These are phyloP conservation scores for Magnaporthiopsis incrustans DNA, from an alignment of 2,329 filamentous ascomycete genomes.

Conservation along the genomic window DNA sequence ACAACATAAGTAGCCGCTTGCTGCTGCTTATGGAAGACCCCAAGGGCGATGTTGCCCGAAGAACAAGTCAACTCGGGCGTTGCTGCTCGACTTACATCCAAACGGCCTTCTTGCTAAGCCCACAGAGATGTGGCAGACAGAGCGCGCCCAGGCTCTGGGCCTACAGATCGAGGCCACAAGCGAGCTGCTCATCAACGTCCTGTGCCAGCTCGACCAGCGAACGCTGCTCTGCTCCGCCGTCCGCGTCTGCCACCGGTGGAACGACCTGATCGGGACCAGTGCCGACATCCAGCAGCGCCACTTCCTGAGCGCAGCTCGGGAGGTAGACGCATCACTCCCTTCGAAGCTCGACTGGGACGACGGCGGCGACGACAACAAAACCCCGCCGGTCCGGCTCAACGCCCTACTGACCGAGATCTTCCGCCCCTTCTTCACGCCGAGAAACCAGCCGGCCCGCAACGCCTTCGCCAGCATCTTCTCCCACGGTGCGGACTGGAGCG, in stretches of 20 bases:
- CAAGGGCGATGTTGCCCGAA: too few relatives aligned
- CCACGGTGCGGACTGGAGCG: not conserved
- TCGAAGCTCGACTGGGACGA: too few relatives aligned
- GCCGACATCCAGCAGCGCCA: slow-evolving; percentile 7
- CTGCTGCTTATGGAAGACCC: too few relatives aligned
- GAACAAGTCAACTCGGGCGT: too few relatives aligned
- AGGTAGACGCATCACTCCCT: not conserved
- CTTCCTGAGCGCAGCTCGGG: slow-evolving; percentile 8
- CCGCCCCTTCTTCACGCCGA: not conserved
- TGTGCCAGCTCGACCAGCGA: slow-evolving; percentile 12
- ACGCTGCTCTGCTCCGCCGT: slow-evolving; percentile 13
- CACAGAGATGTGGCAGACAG: not conserved
- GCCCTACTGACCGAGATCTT: not conserved
- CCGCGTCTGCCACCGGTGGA: slow-evolving; percentile 13
- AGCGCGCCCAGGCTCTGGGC: not conserved
- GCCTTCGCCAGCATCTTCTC: not conserved
- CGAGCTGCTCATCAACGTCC: slow-evolving; percentile 15
- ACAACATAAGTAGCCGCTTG: too few relatives aligned
- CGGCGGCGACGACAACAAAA: not conserved
- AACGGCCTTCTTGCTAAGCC: not conserved
- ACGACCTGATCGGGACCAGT: slow-evolving; percentile 7
- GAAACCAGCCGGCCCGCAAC: not conserved
- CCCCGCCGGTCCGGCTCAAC: not conserved
- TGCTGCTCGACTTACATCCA: not conserved
- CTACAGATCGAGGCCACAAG: slow-evolving; percentile 9